Evolutionary conservation across 176 grass and related monocot species (phyloP).

Genomic region (Avena insularis): DNA sequence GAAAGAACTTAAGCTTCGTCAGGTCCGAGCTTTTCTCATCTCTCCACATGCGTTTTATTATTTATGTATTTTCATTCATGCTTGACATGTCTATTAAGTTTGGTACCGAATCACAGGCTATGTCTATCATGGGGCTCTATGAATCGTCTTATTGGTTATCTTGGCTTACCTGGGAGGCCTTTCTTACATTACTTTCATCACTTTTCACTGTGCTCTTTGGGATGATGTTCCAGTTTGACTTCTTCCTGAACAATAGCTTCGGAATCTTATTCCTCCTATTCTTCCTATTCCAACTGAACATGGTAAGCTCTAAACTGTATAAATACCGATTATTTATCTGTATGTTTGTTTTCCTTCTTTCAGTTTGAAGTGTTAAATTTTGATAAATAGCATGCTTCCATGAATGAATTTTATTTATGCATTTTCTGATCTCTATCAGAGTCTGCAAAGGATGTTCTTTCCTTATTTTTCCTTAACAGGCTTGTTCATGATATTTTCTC

Average conservation of each 20-base stretch:
- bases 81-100: conserved; percentile 23
- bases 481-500: conserved; percentile 46
- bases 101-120: conserved; percentile 62
- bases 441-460: background rate
- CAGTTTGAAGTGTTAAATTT: conserved; percentile 4
- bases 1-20: conserved; percentile 95
- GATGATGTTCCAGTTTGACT: conserved; percentile 99
- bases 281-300: conserved; percentile 96
- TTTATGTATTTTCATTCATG: conserved; percentile 34
- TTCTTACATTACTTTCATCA: conserved; percentile 76
- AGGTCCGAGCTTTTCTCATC: conserved; percentile 48
- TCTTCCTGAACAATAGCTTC: conserved; percentile 88
- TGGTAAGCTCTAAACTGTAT: conserved; percentile 56
- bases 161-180: conserved; percentile 95
- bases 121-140: conserved; percentile 98
- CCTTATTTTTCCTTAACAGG: conserved; percentile 8
- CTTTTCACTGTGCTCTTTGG: conserved; percentile 95
- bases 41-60: background rate
- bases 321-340: conserved; percentile 34
- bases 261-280: conserved; percentile 79
- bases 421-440: conserved; percentile 27
- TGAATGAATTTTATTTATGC: conserved; percentile 25
- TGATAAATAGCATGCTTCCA: background rate
- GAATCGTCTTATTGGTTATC: conserved; percentile 97
- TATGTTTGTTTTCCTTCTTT: conserved; percentile 30